These are phyloP conservation scores for Cystobasidium onofrii DNA, from an alignment of 768 basidiomycete species.

Conservation along the genomic window DNA sequence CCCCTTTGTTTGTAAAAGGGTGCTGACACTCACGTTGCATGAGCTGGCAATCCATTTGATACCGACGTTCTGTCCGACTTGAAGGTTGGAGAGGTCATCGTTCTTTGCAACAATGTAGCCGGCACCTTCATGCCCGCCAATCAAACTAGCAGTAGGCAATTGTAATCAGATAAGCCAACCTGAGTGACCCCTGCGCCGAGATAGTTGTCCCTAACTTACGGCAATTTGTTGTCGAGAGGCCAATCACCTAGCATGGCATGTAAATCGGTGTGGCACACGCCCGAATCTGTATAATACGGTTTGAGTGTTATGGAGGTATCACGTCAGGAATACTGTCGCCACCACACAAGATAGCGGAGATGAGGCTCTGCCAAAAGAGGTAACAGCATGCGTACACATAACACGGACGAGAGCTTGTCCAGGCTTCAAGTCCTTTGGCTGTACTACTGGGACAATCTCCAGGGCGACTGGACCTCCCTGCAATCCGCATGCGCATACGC, in stretches of 20 bases:
- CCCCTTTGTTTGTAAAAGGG: constrained; percentile 40
- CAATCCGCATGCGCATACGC: not conserved
- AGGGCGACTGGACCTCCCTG: constrained; percentile 34
- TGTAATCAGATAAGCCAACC: not conserved
- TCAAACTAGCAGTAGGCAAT: constrained; percentile 45
- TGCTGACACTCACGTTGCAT: constrained; percentile 27
- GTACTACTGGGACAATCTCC: constrained; percentile 36
- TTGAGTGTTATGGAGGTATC: not conserved
- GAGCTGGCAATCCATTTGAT: constrained; percentile 43
- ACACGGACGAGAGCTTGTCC: constrained; percentile 37
- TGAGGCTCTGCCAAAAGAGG: too few species aligned
- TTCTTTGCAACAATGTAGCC: constrained; percentile 70
- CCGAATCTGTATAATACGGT: constrained; percentile 25
- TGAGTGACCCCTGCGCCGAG: not conserved
- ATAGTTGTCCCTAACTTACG: not conserved
- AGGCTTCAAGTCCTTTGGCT: constrained; percentile 38
- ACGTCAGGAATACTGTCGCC: not conserved
- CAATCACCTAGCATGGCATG: constrained; percentile 70
- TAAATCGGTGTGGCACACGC: constrained; percentile 40
- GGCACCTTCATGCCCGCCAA: constrained; percentile 80
- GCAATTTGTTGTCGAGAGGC: constrained; percentile 60
- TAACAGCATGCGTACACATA: constrained; percentile 6
- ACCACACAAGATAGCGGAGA: not conserved
- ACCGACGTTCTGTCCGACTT: constrained; percentile 56
- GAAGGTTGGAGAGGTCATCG: constrained; percentile 57